These are phyloP conservation scores for Leishmania aethiopica DNA, from an alignment of 208 protist genomes.

Conservation along the genomic window DNA sequence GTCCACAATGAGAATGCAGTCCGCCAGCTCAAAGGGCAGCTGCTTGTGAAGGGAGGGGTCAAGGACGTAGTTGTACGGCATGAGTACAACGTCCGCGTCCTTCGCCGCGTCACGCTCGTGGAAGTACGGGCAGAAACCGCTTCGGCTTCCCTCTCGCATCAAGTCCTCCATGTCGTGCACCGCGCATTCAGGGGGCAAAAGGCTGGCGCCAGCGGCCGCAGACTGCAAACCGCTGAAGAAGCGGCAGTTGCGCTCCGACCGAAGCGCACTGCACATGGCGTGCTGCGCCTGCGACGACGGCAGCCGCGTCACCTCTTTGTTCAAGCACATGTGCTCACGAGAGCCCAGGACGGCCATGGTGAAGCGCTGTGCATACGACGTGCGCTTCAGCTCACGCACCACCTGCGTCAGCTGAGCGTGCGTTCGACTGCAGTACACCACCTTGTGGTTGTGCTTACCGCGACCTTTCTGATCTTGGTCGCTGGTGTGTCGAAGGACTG, in stretches of 20 bases:
- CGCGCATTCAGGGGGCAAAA: conserved; percentile 30
- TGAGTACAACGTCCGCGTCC: conserved; percentile 95
- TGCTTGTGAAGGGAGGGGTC: conserved; percentile 89
- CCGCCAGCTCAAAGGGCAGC: conserved; percentile 78
- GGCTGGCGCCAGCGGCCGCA: conserved; percentile 15
- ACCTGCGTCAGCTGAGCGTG: conserved; percentile 98
- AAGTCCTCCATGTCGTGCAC: conserved; percentile 96
- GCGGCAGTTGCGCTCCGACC: conserved; percentile 71
- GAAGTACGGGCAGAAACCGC: conserved; percentile 96
- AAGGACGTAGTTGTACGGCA: conserved; percentile 99
- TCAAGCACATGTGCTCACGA: conserved; percentile 97
- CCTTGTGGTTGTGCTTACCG: conserved; percentile 12
- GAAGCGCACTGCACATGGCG: conserved; percentile 69
- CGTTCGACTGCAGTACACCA: conserved; percentile 98
- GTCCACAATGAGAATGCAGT: conserved; percentile 95
- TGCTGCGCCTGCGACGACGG: conserved; percentile 70
- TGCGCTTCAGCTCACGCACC: conserved; percentile 95
- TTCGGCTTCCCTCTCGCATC: conserved; percentile 58
- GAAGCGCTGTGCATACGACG: conserved; percentile 76
- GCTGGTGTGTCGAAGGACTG: conserved; percentile 6
- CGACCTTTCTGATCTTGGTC: neutral
- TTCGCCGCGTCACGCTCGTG: conserved; percentile 79
- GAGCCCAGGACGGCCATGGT: conserved; percentile 93
- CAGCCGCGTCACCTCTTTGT: conserved; percentile 82
- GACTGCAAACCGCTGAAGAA: conserved; percentile 67